phyloP scores from a whole-genome alignment of 2,329 filamentous ascomycete genomes.

The Alternaria dauci region DNA sequence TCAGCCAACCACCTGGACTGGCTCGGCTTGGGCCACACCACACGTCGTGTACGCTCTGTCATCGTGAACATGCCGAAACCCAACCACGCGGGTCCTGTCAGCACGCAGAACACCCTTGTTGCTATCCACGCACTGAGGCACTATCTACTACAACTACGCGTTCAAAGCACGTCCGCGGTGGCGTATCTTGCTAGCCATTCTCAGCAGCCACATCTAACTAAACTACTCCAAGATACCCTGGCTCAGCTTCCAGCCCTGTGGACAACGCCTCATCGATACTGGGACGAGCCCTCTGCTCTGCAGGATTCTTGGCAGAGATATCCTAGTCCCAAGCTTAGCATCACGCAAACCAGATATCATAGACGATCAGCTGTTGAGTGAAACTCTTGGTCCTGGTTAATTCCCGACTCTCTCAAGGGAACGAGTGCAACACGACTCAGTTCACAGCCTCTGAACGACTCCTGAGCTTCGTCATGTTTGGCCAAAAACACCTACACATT shows the following conservation, averaged over 20 bases:
- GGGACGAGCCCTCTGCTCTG: constrained; percentile 31
- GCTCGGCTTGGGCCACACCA: constrained; percentile 36
- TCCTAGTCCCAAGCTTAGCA: constrained; percentile 28
- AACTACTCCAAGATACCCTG: constrained; percentile 26
- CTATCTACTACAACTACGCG: constrained; percentile 35
- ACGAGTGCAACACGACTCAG: constrained; percentile 39
- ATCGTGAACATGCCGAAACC: constrained; percentile 21
- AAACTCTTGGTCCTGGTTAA: constrained; percentile 25
- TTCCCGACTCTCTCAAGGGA: constrained; percentile 29
- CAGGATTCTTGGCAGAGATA: constrained; percentile 27
- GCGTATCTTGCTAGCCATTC: constrained; percentile 21
- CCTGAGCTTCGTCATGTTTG: constrained; percentile 13
- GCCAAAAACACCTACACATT: not conserved
- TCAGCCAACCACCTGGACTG: constrained; percentile 28
- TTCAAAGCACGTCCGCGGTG: constrained; percentile 28
- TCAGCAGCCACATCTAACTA: constrained; percentile 23
- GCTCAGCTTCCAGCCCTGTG: constrained; percentile 19
- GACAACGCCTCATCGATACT: constrained; percentile 17
- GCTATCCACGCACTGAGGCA: constrained; percentile 37
- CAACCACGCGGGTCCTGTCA: constrained; percentile 30
- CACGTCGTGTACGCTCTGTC: constrained; percentile 23
- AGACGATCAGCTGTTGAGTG: constrained; percentile 36
- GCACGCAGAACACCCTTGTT: constrained; percentile 42
- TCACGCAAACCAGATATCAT: constrained; percentile 26
- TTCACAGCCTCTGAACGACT: constrained; percentile 27